These are phyloP conservation scores for Aspergillus uvarum DNA, from an alignment of 2,329 filamentous ascomycete species.

Conservation along the genomic window DNA sequence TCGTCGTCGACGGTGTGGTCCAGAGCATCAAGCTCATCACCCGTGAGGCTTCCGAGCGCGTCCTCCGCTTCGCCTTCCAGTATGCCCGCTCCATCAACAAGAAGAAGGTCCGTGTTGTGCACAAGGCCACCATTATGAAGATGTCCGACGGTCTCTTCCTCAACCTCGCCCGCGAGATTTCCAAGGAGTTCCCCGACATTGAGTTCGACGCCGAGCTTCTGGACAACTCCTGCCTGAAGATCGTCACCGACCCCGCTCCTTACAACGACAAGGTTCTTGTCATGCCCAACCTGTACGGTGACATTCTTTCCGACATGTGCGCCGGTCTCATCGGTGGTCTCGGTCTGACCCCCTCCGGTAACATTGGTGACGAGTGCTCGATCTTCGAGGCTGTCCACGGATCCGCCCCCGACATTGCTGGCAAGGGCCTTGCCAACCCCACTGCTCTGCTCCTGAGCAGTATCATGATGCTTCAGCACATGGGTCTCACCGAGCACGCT, in stretches of 20 bases:
- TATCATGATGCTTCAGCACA: constrained; percentile 99
- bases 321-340: constrained; percentile 97
- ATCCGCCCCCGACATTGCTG: constrained; percentile 93
- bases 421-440: constrained; percentile 94
- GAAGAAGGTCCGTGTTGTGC: constrained; percentile 94
- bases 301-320: constrained; percentile 99
- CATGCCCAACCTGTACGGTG: constrained; percentile 96
- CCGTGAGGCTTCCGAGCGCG: constrained; percentile 87
- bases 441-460: constrained; percentile 91
- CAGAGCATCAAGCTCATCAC: constrained; percentile 99
- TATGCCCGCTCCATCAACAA: constrained; percentile 90
- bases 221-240: constrained; percentile 99
- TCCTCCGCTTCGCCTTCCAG: constrained; percentile 97
- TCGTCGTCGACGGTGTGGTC: constrained; percentile 95
- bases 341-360: constrained; percentile 93
- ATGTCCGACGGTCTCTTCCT: constrained; percentile 99
- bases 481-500: constrained; percentile 84
- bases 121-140: constrained; percentile 99
- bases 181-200: constrained; percentile 93
- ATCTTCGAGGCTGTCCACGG: constrained; percentile 99
- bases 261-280: constrained; percentile 99
- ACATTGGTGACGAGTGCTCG: constrained; percentile 98
- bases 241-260: constrained; percentile 90
- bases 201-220: constrained; percentile 97
- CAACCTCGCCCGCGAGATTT: constrained; percentile 75